Conservation (phyloP, 176 grass and related monocot species). For the Pontederia paniculata region DNA sequence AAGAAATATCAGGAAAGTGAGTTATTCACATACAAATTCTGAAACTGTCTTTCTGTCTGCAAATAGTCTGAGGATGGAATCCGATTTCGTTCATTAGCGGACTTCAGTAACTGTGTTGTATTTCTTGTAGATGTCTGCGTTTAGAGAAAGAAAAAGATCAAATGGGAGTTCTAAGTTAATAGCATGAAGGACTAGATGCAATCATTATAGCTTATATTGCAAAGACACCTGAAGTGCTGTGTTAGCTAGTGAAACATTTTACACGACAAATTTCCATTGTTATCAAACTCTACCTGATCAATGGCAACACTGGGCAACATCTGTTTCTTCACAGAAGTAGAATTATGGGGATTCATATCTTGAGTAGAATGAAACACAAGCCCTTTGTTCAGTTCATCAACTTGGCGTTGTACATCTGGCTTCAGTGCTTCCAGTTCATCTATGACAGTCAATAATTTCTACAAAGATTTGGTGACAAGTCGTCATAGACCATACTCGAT, state of each 20-base stretch:
- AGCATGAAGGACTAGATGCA: too few relatives aligned
- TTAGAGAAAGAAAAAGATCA: constrained; percentile 10
- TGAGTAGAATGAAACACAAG: constrained; percentile 16
- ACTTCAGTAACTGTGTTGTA: constrained; percentile 18
- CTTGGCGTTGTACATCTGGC: constrained; percentile 59
- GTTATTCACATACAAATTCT: constrained; percentile 42
- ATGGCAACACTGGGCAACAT: constrained; percentile 27
- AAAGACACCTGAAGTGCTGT: too few relatives aligned
- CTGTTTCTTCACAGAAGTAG: constrained; percentile 26
- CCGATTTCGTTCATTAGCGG: constrained; percentile 20
- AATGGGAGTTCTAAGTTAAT: neutral
- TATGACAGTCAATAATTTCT: constrained; percentile 82
- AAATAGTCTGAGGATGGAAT: constrained; percentile 14
- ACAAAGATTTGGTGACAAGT: constrained; percentile 14
- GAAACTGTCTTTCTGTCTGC: neutral
- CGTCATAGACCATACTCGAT: too few relatives aligned
- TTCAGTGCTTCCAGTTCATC: constrained; percentile 87
- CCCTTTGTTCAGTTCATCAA: constrained; percentile 47
- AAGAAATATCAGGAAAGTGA: constrained; percentile 10
- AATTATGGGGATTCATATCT: constrained; percentile 4
- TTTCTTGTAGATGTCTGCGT: constrained; percentile 18
- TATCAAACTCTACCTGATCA: constrained; percentile 46
- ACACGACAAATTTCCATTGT: too few relatives aligned
- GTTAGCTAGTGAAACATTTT: too few relatives aligned
- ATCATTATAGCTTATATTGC: too few relatives aligned